Percentiles rank a stretch among this genome's conserved stretches.
These are phyloP conservation scores for Phaeotremella skinneri DNA, from an alignment of 768 basidiomycete genomes.

Conservation along the genomic window DNA sequence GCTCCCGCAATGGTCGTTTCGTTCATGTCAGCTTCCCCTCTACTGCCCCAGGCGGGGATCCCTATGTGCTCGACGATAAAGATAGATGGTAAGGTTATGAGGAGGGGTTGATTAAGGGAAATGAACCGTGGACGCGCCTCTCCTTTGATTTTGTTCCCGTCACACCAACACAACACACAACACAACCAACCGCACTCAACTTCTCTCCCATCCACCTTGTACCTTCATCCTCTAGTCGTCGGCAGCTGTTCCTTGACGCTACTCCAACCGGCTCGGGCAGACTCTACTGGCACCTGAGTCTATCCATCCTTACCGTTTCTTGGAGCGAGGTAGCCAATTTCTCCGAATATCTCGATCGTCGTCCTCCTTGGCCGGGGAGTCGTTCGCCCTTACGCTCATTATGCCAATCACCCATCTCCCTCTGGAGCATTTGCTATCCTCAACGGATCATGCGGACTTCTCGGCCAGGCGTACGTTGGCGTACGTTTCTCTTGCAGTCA, in stretches of 20 bases:
- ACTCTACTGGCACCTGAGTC: not conserved
- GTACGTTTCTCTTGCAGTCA: slow-evolving; percentile 71
- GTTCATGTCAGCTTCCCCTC: no score
- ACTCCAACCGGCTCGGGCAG: not conserved
- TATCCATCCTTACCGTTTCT: not conserved
- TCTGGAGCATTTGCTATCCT: slow-evolving; percentile 34
- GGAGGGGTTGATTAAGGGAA: not conserved
- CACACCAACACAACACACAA: slow-evolving; percentile 3
- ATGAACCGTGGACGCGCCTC: slow-evolving; percentile 13
- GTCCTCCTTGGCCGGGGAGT: no score
- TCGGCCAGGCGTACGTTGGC: slow-evolving; percentile 55
- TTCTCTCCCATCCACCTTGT: not conserved
- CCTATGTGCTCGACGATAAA: no score
- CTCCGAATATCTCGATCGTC: not conserved
- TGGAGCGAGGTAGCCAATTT: not conserved
- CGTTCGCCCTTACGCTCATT: not conserved
- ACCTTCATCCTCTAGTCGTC: not conserved
- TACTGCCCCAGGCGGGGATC: no score
- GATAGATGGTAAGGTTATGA: no score
- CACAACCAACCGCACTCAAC: not conserved
- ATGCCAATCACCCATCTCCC: slow-evolving; percentile 42
- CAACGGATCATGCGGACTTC: slow-evolving; percentile 35
- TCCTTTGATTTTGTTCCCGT: slow-evolving; percentile 11
- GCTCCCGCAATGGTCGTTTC: no score
- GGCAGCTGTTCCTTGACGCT: not conserved